Evolutionary conservation across 306 rosid species (phyloP), one percentile per base, ranked within the genome.

Genomic region (Castanea mollissima): DNA sequence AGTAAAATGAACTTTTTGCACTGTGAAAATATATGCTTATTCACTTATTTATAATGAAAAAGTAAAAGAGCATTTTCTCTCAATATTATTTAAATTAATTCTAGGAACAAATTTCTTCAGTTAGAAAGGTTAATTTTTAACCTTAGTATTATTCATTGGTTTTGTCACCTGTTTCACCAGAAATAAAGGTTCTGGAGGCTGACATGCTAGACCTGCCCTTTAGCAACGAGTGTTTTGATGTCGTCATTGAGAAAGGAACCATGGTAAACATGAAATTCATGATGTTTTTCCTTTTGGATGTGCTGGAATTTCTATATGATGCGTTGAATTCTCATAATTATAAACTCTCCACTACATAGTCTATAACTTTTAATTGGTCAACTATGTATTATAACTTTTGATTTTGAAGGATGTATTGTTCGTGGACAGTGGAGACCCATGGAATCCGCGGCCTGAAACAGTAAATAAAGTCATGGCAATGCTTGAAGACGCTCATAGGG

Each of bases 151-250:
- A 4, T 67, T 34, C 71, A 32, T 67, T 35, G 9, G 35, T 35
- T 32, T 55, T 46, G 27, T 55, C 69, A 59, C 80, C 80, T 87
- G 75, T 68, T 52, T 85, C 41, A 41, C 81, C 88, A 94, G 99
- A 88, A 83, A 90, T 94, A 56, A 91, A 92, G 88, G 97, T 92
- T 85, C 86, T 84, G 88, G 92, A 92, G 84, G 99, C 97, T 81
- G 95, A 92, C 86, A 94, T 94, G 99, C 92, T 94, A 85, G 92
- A 92, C 87, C 89, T 92, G 74, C 97, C 99, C 46, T 94, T 94
- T 87, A 83, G 85, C 55, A 83, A 91, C 29, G 93, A 86, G 80
- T 84, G 85, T 85, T 94, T 92, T 88, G 99, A 94, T 81, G 84
- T 91, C 74, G 88, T 94, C 85, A 91, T 94, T 77, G 99, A 94